Percentiles rank a stretch among this genome's conserved stretches.
phyloP scores from a whole-genome alignment of 805 yeast species.

The Torulaspora franciscae region DNA sequence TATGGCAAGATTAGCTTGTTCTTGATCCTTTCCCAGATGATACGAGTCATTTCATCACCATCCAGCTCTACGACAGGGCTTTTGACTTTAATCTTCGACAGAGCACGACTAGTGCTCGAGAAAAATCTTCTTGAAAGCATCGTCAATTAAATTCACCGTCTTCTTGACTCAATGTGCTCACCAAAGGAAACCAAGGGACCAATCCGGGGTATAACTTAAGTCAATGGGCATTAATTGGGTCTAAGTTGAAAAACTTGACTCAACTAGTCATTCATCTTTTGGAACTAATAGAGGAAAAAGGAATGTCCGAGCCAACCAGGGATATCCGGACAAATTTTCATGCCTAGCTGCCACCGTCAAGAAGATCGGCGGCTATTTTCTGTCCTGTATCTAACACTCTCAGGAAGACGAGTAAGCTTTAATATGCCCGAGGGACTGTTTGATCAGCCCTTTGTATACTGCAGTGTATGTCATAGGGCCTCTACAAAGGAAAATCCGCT shows the following conservation, averaged over 20 bases:
- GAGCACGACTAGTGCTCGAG: conserved; percentile 23
- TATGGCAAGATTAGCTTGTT: conserved; percentile 62
- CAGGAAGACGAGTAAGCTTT: background rate
- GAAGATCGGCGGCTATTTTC: conserved; percentile 15
- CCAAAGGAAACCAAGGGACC: too few relatives aligned
- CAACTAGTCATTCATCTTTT: background rate
- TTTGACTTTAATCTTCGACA: conserved; percentile 61
- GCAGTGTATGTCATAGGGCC: conserved; percentile 34
- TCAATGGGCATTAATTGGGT: too few relatives aligned
- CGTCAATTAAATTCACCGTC: background rate
- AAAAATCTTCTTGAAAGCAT: conserved; percentile 27
- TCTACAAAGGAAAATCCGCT: conserved; percentile 23
- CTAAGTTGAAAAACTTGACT: too few relatives aligned
- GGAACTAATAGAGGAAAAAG: background rate
- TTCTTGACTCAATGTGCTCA: too few relatives aligned
- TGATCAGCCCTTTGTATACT: conserved; percentile 33
- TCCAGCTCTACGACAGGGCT: conserved; percentile 74
- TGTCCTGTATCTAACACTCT: background rate
- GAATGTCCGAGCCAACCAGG: background rate
- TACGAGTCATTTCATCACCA: conserved; percentile 85
- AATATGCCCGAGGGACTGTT: conserved; percentile 21
- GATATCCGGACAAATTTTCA: background rate
- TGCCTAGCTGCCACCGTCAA: background rate
- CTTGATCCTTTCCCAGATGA: conserved; percentile 74
- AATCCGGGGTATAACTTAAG: too few relatives aligned